These are phyloP conservation scores for Astrothelium subdiscretum DNA, from an alignment of 495 filamentous ascomycete genomes.

Conservation along the genomic window DNA sequence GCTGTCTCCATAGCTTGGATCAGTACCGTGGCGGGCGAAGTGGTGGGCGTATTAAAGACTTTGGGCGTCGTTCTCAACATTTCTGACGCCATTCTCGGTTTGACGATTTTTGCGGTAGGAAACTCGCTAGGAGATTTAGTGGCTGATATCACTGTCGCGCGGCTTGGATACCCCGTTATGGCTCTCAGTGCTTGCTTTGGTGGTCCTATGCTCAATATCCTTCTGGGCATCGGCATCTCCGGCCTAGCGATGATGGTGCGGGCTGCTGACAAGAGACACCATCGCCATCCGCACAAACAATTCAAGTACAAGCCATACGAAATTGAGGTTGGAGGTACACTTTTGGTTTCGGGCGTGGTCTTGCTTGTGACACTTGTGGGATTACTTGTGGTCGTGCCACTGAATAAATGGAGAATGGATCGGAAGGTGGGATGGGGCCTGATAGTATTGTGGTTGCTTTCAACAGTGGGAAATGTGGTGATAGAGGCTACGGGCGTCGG, in stretches of 20 bases:
- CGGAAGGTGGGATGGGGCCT: conserved; percentile 69
- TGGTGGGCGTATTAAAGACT: conserved; percentile 89
- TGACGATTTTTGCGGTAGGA: conserved; percentile 94
- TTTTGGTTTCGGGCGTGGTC: conserved; percentile 70
- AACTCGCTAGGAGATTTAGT: conserved; percentile 93
- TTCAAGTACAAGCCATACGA: conserved; percentile 43
- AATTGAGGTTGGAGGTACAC: conserved; percentile 70
- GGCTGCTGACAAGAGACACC: conserved; percentile 40
- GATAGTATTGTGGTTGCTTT: conserved; percentile 73
- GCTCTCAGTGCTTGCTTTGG: conserved; percentile 92
- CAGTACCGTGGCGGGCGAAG: conserved; percentile 87
- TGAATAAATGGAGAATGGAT: conserved; percentile 86
- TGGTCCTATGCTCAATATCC: conserved; percentile 93
- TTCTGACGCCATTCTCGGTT: conserved; percentile 86
- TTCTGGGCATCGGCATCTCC: conserved; percentile 82
- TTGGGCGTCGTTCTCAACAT: conserved; percentile 87
- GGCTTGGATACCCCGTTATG: conserved; percentile 94
- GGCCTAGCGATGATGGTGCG: conserved; percentile 74
- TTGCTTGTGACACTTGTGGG: conserved; percentile 70
- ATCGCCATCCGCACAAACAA: conserved; percentile 46
- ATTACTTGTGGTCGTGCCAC: conserved; percentile 67
- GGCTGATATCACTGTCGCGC: conserved; percentile 85
- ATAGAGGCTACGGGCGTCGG: conserved; percentile 49
- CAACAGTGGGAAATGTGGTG: conserved; percentile 70
- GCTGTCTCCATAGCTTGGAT: conserved; percentile 90